Conservation (phyloP, 495 filamentous ascomycete genomes). For the Aspergillus sparsus region DNA sequence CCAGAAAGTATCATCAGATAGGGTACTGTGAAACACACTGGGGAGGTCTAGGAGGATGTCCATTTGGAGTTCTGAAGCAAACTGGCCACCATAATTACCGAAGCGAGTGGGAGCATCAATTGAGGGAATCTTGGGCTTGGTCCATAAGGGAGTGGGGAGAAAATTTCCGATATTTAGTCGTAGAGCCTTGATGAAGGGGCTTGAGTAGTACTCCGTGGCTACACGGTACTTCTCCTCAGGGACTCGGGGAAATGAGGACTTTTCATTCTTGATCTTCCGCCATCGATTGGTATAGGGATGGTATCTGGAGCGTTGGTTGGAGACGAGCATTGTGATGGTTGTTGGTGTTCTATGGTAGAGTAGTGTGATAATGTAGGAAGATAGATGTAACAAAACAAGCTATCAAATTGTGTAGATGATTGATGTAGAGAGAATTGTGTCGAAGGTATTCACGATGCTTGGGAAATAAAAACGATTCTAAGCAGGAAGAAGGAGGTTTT, state of each 20-base stretch:
- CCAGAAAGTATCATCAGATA: conserved; percentile 38
- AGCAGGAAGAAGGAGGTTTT: background rate
- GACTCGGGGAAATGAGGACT: conserved; percentile 1
- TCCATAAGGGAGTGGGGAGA: conserved; percentile 7
- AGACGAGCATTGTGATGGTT: conserved; percentile 9
- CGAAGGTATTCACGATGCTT: background rate
- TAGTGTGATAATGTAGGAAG: background rate
- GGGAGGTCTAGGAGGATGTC: conserved; percentile 34
- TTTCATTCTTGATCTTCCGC: conserved; percentile 8
- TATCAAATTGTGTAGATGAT: background rate
- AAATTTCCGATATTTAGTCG: conserved; percentile 1
- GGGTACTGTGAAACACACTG: conserved; percentile 30
- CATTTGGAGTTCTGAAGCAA: conserved; percentile 37
- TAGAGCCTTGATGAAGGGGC: conserved; percentile 8
- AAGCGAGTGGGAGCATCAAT: conserved; percentile 23
- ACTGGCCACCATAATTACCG: conserved; percentile 37
- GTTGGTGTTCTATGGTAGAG: too few relatives aligned
- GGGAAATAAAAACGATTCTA: background rate
- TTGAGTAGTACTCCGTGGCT: background rate
- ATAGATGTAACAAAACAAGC: background rate
- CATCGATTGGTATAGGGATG: conserved; percentile 4
- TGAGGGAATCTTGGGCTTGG: conserved; percentile 7
- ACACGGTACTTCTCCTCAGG: conserved; percentile 8
- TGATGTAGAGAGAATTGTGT: background rate
- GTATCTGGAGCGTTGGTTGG: conserved; percentile 16